Evolutionary conservation across 495 filamentous ascomycete genomes (phyloP).

Genomic region (Penicillium atrosanguineum): DNA sequence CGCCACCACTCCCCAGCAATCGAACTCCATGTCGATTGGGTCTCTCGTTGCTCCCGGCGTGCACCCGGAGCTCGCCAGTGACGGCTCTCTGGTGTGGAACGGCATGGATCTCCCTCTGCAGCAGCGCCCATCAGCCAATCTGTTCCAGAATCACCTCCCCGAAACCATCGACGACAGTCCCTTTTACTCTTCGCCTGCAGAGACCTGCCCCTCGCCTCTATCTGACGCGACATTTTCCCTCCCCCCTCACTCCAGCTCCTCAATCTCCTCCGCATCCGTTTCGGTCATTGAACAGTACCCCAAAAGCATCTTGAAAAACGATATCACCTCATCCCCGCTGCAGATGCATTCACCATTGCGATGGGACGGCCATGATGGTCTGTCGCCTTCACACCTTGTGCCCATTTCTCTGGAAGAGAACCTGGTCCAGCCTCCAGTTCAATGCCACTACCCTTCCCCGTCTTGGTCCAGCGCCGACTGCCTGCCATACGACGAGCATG

Average conservation of each 20-base stretch:
- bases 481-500: constrained; percentile 40
- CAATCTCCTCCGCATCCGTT: constrained; percentile 35
- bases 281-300: constrained; percentile 37
- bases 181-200: constrained; percentile 43
- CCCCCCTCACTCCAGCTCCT: constrained; percentile 37
- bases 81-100: constrained; percentile 40
- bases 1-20: constrained; percentile 27
- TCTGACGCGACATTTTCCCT: constrained; percentile 40
- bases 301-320: constrained; percentile 33
- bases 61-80: constrained; percentile 38
- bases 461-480: constrained; percentile 40
- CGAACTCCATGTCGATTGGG: constrained; percentile 45
- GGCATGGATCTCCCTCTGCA: constrained; percentile 39
- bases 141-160: constrained; percentile 37
- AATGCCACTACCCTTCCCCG: constrained; percentile 42
- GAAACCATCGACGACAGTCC: constrained; percentile 40
- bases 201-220: constrained; percentile 43
- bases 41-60: constrained; percentile 43
- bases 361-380: constrained; percentile 32
- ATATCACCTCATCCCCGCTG: constrained; percentile 37
- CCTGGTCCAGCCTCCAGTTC: constrained; percentile 39
- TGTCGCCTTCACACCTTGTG: constrained; percentile 30
- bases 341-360: constrained; percentile 35
- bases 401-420: constrained; percentile 36
- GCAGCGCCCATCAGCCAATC: constrained; percentile 25